A percentile compares a stretch with the other conserved stretches of the same genome.
Conservation (phyloP, 306 rosid species). For the Dicorynia guianensis region DNA sequence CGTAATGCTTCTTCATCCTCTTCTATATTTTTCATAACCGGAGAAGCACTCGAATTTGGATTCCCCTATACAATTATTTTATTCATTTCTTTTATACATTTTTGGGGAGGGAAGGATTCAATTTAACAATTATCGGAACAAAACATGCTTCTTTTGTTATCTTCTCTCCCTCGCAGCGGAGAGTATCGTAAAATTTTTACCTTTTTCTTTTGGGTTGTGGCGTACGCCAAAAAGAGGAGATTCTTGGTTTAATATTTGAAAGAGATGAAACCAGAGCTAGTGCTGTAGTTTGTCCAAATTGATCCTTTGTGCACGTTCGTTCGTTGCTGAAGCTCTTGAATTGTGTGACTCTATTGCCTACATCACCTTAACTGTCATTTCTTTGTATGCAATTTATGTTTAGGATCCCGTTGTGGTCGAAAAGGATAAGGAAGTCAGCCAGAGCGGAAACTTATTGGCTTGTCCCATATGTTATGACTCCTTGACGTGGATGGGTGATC, state of each 20-base stretch:
- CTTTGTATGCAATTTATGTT: slow-evolving; percentile 14
- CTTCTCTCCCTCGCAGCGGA: too few species aligned
- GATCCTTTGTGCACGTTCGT: not conserved
- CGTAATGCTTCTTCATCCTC: slow-evolving; percentile 36
- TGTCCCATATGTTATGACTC: slow-evolving; percentile 81
- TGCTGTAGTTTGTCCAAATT: too few species aligned
- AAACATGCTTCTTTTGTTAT: too few species aligned
- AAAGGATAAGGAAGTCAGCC: slow-evolving; percentile 51
- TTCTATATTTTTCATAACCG: not conserved
- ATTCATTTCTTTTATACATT: too few species aligned
- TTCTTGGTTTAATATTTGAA: too few species aligned
- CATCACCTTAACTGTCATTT: not conserved
- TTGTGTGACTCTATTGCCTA: not conserved
- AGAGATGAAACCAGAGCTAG: not conserved
- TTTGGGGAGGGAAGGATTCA: too few species aligned
- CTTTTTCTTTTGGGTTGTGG: too few species aligned
- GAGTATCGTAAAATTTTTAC: too few species aligned
- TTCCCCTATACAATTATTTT: not conserved
- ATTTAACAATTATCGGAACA: too few species aligned
- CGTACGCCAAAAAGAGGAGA: too few species aligned
- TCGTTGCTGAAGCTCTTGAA: not conserved
- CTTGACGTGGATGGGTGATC: slow-evolving; percentile 46
- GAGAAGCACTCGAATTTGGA: not conserved
- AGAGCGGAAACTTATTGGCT: slow-evolving; percentile 60
- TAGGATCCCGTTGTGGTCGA: slow-evolving; percentile 59